phyloP scores from a whole-genome alignment of 768 basidiomycete species.

The Naganishia friedmannii region DNA sequence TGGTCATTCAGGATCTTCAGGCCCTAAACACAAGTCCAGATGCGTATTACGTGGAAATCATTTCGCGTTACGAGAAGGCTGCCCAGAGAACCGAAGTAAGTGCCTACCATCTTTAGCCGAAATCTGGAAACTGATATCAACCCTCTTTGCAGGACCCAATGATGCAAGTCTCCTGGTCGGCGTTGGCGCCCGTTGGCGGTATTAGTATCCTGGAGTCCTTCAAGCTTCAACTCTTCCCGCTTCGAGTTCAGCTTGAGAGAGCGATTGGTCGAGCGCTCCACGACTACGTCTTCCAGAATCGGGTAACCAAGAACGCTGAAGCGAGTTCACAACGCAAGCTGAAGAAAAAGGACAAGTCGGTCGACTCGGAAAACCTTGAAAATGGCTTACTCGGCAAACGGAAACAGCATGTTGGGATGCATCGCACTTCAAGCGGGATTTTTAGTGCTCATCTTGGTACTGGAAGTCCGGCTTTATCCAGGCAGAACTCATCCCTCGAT shows the following conservation, averaged over 20 bases:
- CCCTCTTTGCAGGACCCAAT: constrained; percentile 56
- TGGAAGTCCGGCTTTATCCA: constrained; percentile 8
- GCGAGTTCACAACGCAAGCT: constrained; percentile 17
- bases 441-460: constrained; percentile 1
- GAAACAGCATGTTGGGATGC: neutral
- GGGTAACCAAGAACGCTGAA: constrained; percentile 46
- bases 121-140: neutral
- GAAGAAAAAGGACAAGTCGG: constrained; percentile 22
- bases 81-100: constrained; percentile 58
- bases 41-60: constrained; percentile 82
- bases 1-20: constrained; percentile 71
- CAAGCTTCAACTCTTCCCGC: constrained; percentile 75
- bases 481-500: constrained; percentile 11
- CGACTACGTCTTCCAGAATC: constrained; percentile 74
- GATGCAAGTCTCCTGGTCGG: constrained; percentile 71
- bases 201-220: constrained; percentile 84
- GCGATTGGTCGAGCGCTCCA: constrained; percentile 74
- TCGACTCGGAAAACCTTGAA: constrained; percentile 8
- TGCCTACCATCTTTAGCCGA: neutral
- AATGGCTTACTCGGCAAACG: constrained; percentile 1
- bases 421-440: constrained; percentile 14
- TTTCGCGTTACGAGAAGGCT: constrained; percentile 72
- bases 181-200: constrained; percentile 86
- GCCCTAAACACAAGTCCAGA: constrained; percentile 81
- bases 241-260: constrained; percentile 82